Base-by-base conservation (phyloP, 345 rosid species). In the Triadica sebifera region DNA sequence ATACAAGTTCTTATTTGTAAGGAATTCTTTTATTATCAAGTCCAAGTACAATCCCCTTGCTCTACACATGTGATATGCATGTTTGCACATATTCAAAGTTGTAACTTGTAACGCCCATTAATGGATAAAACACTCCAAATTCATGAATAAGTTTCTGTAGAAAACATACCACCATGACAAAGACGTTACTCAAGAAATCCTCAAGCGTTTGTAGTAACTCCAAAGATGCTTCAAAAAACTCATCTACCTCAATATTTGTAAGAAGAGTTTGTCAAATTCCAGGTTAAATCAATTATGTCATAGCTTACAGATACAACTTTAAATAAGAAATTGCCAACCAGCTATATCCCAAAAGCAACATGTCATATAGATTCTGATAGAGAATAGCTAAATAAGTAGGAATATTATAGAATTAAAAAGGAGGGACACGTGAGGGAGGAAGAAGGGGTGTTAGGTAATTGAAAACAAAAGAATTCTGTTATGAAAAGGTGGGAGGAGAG, bases 101-200 rank as follows among this genome's bases (percentile, higher is more conserved):
- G 47, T 2, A 6, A 47, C 16, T 3, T 49, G 43, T 59, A 58
- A 47, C 16, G 17, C 13, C 51, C 15, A 45, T 60, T 38, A 57
- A 19, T 17, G 46, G 17, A 60, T 19, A 50, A 24, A 56, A 5
- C 3, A 34, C 52, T 13, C 65, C 4, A 37, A 49, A 34, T 8
- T 1, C 3, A 60, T 9, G 22, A 58, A 49, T 69, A 12, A 76
- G 46, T 70, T n/a, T 22, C 52, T 29, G 25, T 1, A 19, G 52
- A 75, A 10, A 76, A 86, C 98, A 45, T 84, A 92, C 98, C 98
- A 92, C 98, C 98, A 94, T 94, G 75, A 94, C 97, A 24, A 94
- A 92, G 69, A 92, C 97, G 74, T 89, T 75, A 79, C 91, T 82
- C 83, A 94, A 94, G 83, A 94, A 94, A 74, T 92, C 90, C 78